Base-by-base conservation (phyloP, 2,329 filamentous ascomycete genomes). In the Epichloe festucae region DNA sequence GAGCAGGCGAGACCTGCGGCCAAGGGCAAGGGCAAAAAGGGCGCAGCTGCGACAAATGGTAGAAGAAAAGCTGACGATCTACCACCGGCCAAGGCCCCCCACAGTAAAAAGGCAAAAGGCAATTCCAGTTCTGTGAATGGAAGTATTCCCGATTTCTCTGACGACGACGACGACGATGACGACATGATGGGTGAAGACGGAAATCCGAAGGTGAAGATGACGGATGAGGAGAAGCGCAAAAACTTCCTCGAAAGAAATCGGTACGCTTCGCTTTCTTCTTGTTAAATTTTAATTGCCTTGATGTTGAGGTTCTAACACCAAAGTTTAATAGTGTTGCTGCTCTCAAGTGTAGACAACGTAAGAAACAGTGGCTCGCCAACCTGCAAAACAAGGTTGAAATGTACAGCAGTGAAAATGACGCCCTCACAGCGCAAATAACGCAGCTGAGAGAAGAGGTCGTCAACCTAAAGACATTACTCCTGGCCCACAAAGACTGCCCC, bases 341-440 rank as follows among this genome's bases (percentile, higher is more conserved):
- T 3, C 75, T 98, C 54, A 98, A 98, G 65, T 98, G 93, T 69
- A 85, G 93, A 55, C 93, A 98, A 68, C 82, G 93, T 19, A 98
- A 98, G 77, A 98, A 98, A 77, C 93, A 97, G 66, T 98, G 93
- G 93, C 79, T 97, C 53, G 87, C 87, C 35, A 97, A 95, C 59
- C 77, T 98, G 1, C 93, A 98, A 67, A 81, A 81, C 52, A 97
- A 97, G 68, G 91, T 97, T 15, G 93, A 98, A 67, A 77, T 95
- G 58, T 97, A 89, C 63, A 90, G 85, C 56, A 84, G 78, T 1
- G 93, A 98, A 68, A 97, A 97, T 57, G 93, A 98, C 63, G 82
- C 82, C 1, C 76, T 98, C 36, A 87, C 84, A 17, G 77, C 83
- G 3, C 91, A 93, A 56, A 89, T 97, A 53, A 85, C 85, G 1